Evolutionary conservation across 176 grass and related monocot genomes (phyloP).

Genomic region (Guadua angustifolia): DNA sequence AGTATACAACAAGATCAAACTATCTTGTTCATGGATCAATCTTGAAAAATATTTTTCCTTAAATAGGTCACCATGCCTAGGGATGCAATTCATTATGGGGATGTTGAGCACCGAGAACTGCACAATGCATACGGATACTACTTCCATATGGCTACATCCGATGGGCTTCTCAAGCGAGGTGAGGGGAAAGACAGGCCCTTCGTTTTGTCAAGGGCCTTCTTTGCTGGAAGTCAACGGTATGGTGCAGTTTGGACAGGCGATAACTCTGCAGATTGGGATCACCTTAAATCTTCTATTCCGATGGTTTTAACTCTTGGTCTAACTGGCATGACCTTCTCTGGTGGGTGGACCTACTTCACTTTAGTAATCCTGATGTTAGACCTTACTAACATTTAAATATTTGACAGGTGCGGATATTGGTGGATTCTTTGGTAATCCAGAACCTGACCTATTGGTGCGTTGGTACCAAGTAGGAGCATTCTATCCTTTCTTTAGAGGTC

Average conservation of each 20-base stretch:
- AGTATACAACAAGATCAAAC: neutral
- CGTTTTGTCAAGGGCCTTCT: conserved; percentile 92
- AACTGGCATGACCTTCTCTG: conserved; percentile 87
- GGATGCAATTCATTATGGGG: conserved; percentile 80
- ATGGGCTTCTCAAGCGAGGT: conserved; percentile 85
- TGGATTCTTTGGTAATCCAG: conserved; percentile 95
- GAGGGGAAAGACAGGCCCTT: conserved; percentile 94
- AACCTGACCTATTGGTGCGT: conserved; percentile 81
- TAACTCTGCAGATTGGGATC: conserved; percentile 92
- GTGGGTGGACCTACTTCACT: conserved; percentile 54
- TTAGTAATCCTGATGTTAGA: neutral
- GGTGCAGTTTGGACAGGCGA: conserved; percentile 96
- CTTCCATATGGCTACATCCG: conserved; percentile 95
- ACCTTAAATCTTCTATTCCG: conserved; percentile 88
- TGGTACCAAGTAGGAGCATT: conserved; percentile 99
- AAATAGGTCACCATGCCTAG: conserved; percentile 91
- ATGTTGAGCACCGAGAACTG: conserved; percentile 88
- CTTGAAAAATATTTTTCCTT: conserved; percentile 28
- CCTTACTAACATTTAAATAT: conserved; percentile 36
- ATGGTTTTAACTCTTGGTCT: conserved; percentile 97
- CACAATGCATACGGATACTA: conserved; percentile 99
- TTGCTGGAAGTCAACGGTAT: conserved; percentile 88
- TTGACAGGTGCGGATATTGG: conserved; percentile 90
- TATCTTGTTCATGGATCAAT: conserved; percentile 4
- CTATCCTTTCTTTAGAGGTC: conserved; percentile 94